phyloP scores from a whole-genome alignment of 1,284 basidiomycete genomes.

The Leccinum subspadiceum region DNA sequence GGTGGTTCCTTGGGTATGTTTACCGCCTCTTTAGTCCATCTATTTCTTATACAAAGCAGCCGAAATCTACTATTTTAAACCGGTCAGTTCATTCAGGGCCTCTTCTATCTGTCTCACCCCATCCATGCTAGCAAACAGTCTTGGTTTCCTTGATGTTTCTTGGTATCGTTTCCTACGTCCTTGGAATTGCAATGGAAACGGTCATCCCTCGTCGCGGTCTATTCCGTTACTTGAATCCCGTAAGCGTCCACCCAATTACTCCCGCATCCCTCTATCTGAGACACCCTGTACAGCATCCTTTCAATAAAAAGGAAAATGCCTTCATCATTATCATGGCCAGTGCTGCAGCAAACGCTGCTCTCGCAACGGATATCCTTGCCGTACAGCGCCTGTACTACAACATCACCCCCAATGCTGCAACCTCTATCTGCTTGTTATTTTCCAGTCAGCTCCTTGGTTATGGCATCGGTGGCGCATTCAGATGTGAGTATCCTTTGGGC shows the following conservation, averaged over 20 bases:
- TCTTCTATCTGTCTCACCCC: neutral
- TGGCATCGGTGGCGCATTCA: slow-evolving; percentile 58
- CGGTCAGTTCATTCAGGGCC: slow-evolving; percentile 21
- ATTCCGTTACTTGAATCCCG: slow-evolving; percentile 59
- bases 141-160: slow-evolving; percentile 52
- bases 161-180: slow-evolving; percentile 41
- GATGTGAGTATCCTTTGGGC: slow-evolving; percentile 36
- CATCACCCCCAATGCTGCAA: slow-evolving; percentile 49
- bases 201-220: slow-evolving; percentile 47
- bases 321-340: slow-evolving; percentile 68
- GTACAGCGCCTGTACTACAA: slow-evolving; percentile 59
- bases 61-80: slow-evolving; percentile 67
- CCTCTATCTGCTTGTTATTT: slow-evolving; percentile 58
- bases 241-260: slow-evolving; percentile 16
- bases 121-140: slow-evolving; percentile 41
- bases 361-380: slow-evolving; percentile 66
- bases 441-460: slow-evolving; percentile 61
- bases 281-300: slow-evolving; percentile 34
- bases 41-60: slow-evolving; percentile 19
- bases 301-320: slow-evolving; percentile 54
- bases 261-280: slow-evolving; percentile 14
- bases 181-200: slow-evolving; percentile 42
- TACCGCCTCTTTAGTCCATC: neutral
- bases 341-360: slow-evolving; percentile 61
- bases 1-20: slow-evolving; percentile 47